Evolutionary conservation across 2,329 filamentous ascomycete genomes (phyloP), one percentile per base, ranked within the genome.

Genomic region (Alternaria gaisen): DNA sequence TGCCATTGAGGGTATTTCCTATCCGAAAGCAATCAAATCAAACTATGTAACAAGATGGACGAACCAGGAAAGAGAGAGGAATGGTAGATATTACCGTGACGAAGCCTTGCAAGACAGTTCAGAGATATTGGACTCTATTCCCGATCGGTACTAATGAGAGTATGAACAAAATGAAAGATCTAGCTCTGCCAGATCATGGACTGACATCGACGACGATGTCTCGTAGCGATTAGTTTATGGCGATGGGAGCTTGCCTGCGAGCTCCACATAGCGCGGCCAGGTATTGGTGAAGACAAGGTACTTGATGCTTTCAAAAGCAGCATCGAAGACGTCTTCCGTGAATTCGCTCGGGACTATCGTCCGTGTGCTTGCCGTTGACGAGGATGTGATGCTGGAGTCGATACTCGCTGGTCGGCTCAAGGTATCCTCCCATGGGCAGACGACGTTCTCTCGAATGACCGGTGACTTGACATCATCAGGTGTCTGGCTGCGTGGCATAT

Each of bases 201-300:
- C 28, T 34, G 14, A 30, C 22, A 16, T 36, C 30, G 30, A 51
- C n/a, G 36, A 40, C n/a, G 8, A 51, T 12, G 14, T 41, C 22
- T 40, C 4, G 46, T n/a, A 22, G 16, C 16, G n/a, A 18, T 36
- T 16, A 12, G 6, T 43, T 60, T 47, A 60, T 41, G 34, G 9
- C 30, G 43, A 47, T 22, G 60, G 50, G 14, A 67, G 56, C 48
- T 66, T 72, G 42, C 68, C 61, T 20, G 60, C 55, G 61, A 77
- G 61, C 62, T 78, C 74, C 14, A 77, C 74, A 57, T 72, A 79
- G 24, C 75, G 61, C 24, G 76, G 76, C 76, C 76, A 79, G 2
- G 76, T 77, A 57, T 79, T 79, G 10, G 76, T 78, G 62, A 77
- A 77, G 28, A 79, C 72, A 4, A 79, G 71, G 36, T 77, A 78